Percentiles rank a stretch among this genome's conserved stretches.
Evolutionary conservation across 2,329 filamentous ascomycete genomes (phyloP).

Genomic region (Penicillium sp.): DNA sequence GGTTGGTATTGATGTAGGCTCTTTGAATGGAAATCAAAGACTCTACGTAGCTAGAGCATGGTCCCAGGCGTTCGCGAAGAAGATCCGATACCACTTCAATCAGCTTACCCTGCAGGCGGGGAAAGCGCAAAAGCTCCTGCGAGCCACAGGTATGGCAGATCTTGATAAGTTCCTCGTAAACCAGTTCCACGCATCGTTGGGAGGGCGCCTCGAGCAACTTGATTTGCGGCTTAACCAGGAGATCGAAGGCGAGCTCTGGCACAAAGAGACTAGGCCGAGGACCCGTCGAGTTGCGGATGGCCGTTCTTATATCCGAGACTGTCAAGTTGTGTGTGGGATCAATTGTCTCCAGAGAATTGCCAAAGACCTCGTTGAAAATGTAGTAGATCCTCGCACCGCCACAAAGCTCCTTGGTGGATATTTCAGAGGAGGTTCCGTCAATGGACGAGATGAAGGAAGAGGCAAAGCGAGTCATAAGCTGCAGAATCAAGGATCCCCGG

Average conservation of each 20-base stretch:
- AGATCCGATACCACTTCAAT: constrained; percentile 98
- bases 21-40: constrained; percentile 96
- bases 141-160: constrained; percentile 98
- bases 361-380: constrained; percentile 98
- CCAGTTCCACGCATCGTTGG: constrained; percentile 94
- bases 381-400: constrained; percentile 96
- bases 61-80: constrained; percentile 85
- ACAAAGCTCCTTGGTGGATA: constrained; percentile 96
- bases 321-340: constrained; percentile 95
- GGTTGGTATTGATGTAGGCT: constrained; percentile 99
- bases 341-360: constrained; percentile 91
- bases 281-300: constrained; percentile 96
- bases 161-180: constrained; percentile 98
- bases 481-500: constrained; percentile 87
- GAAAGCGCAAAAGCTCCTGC: constrained; percentile 87
- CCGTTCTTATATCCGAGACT: constrained; percentile 90
- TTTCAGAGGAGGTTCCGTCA: constrained; percentile 96
- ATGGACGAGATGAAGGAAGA: constrained; percentile 98
- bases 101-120: constrained; percentile 89
- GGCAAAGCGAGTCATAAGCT: constrained; percentile 97
- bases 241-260: constrained; percentile 94
- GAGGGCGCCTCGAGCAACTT: constrained; percentile 93
- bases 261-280: constrained; percentile 95
- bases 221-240: constrained; percentile 97
- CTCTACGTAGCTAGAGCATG: constrained; percentile 86